These are phyloP conservation scores for Neltuma alba DNA, from an alignment of 306 rosid genomes.

Conservation along the genomic window DNA sequence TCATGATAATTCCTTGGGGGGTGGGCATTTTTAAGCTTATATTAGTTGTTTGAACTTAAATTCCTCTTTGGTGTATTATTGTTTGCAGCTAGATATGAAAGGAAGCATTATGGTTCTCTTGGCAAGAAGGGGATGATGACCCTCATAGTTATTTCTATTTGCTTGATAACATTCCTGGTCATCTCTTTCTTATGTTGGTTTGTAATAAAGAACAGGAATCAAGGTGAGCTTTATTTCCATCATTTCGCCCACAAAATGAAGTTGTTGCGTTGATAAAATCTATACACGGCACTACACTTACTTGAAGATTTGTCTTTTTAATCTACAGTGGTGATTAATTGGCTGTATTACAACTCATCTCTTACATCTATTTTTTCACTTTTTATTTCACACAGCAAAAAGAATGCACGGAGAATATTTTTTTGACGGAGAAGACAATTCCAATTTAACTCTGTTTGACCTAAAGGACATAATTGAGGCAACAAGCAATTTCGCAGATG, in stretches of 20 bases:
- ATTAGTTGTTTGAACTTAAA: neutral
- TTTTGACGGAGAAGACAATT: constrained; percentile 27
- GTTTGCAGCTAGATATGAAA: constrained; percentile 39
- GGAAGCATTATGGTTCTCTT: constrained; percentile 37
- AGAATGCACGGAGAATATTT: neutral
- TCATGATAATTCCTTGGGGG: too few relatives aligned
- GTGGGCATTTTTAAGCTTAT: too few relatives aligned
- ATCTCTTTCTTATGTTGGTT: constrained; percentile 24
- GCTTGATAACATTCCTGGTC: constrained; percentile 10
- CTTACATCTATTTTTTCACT: neutral
- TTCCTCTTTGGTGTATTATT: neutral
- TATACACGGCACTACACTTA: too few relatives aligned
- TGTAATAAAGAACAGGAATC: neutral
- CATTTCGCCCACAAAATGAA: too few relatives aligned
- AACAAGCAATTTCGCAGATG: constrained; percentile 48
- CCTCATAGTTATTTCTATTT: neutral
- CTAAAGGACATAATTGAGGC: constrained; percentile 50
- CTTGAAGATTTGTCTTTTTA: neutral
- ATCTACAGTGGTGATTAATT: neutral
- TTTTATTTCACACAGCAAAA: neutral
- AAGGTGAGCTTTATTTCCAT: neutral
- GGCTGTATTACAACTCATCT: neutral
- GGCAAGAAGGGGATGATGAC: constrained; percentile 48
- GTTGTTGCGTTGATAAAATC: too few relatives aligned
- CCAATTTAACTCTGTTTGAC: constrained; percentile 46